phyloP scores from a whole-genome alignment of 2,329 filamentous ascomycete species.

The Penicillium sp. region DNA sequence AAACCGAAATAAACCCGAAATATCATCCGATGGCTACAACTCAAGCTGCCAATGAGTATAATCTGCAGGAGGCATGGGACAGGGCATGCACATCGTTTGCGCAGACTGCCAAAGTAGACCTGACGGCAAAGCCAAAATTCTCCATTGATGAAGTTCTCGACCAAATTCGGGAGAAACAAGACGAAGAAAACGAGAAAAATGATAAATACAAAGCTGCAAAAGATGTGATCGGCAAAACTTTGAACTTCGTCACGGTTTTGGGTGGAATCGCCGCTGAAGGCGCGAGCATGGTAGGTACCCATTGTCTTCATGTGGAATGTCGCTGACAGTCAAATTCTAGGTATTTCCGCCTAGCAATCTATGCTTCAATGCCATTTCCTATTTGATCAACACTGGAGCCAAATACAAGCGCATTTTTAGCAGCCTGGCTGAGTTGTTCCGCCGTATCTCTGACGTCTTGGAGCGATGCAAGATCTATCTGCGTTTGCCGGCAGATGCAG shows the following conservation, averaged over 20 bases:
- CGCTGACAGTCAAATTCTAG: constrained; percentile 5
- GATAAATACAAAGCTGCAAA: constrained; percentile 23
- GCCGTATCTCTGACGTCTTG: constrained; percentile 28
- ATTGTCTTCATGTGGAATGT: neutral
- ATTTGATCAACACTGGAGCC: constrained; percentile 27
- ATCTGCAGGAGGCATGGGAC: constrained; percentile 20
- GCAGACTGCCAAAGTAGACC: constrained; percentile 18
- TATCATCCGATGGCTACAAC: neutral
- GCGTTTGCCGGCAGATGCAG: constrained; percentile 21
- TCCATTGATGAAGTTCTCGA: constrained; percentile 25
- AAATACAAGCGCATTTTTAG: constrained; percentile 32
- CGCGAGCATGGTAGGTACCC: constrained; percentile 26
- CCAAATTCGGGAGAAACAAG: constrained; percentile 22
- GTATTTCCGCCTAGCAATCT: constrained; percentile 29
- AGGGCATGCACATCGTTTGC: constrained; percentile 17
- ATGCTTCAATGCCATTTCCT: constrained; percentile 33
- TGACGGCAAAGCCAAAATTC: constrained; percentile 18
- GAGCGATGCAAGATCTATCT: constrained; percentile 30
- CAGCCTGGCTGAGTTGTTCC: constrained; percentile 26
- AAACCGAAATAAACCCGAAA: neutral
- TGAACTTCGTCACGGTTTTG: constrained; percentile 23
- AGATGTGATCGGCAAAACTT: constrained; percentile 25
- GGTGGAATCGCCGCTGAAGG: constrained; percentile 26
- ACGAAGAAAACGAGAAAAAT: constrained; percentile 24
- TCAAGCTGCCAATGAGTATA: constrained; percentile 12